A percentile compares a stretch with the other conserved stretches of the same genome.
Evolutionary conservation across 345 rosid species (phyloP).

Genomic region (Populus alba): DNA sequence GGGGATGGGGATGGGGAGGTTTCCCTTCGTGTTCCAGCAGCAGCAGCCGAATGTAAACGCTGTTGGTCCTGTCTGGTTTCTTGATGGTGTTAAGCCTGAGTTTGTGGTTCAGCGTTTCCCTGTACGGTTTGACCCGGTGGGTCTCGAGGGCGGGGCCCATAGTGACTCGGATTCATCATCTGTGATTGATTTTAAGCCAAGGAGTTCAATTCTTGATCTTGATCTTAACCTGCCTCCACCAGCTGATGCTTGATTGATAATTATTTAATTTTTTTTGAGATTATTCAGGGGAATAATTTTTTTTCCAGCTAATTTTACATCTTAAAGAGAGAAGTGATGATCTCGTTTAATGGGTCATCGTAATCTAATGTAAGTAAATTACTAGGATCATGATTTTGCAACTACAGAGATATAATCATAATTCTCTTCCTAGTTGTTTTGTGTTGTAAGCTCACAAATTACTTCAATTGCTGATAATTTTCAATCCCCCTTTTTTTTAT

Average conservation of each 20-base stretch:
- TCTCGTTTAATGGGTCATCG: not conserved
- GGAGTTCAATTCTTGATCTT: slow-evolving; percentile 26
- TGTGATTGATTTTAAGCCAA: slow-evolving; percentile 36
- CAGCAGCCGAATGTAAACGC: slow-evolving; percentile 18
- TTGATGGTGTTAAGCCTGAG: slow-evolving; percentile 36
- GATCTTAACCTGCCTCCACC: slow-evolving; percentile 79
- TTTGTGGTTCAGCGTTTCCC: slow-evolving; percentile 42
- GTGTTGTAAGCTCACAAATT: slow-evolving; percentile 3
- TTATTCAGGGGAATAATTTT: slow-evolving; percentile 4
- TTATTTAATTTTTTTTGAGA: not conserved
- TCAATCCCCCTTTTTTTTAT: not conserved
- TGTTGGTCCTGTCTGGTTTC: slow-evolving; percentile 35
- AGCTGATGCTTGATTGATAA: slow-evolving; percentile 43
- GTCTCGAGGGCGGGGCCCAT: slow-evolving; percentile 27
- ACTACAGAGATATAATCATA: not conserved
- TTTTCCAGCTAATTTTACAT: not conserved
- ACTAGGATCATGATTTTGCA: slow-evolving; percentile 1
- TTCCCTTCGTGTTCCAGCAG: slow-evolving; percentile 49
- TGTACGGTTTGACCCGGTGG: slow-evolving; percentile 43
- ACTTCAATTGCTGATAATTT: not conserved
- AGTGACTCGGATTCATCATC: slow-evolving; percentile 48
- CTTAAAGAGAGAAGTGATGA: not conserved
- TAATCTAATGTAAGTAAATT: not conserved
- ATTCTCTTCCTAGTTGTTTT: slow-evolving; percentile 8
- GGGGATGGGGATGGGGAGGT: slow-evolving; percentile 29